These are phyloP conservation scores for Craspedostauros australis DNA, from an alignment of 108 stramenopile species.

Conservation along the genomic window DNA sequence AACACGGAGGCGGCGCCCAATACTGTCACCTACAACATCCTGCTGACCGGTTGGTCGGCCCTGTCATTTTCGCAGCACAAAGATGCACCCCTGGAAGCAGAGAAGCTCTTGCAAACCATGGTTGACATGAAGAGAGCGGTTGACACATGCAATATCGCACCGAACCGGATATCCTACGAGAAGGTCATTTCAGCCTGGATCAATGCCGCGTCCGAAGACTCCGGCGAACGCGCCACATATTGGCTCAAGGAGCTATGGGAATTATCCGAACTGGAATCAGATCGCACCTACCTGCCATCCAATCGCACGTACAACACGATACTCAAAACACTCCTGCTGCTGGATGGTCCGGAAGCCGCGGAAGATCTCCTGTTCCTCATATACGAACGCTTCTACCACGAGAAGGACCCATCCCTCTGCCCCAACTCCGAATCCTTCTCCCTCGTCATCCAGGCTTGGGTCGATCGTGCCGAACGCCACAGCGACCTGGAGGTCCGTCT, in stretches of 20 bases:
- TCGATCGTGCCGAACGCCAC: conserved; percentile 27
- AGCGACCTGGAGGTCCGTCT: conserved; percentile 20
- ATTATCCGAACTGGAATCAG: conserved; percentile 8
- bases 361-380: conserved; percentile 64
- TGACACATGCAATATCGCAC: conserved; percentile 24
- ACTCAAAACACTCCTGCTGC: conserved; percentile 39
- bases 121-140: conserved; percentile 24
- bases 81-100: conserved; percentile 45
- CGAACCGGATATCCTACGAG: conserved; percentile 54
- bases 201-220: conserved; percentile 35
- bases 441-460: conserved; percentile 70
- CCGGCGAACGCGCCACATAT: conserved; percentile 51
- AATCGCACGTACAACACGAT: conserved; percentile 56
- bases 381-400: conserved; percentile 28
- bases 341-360: conserved; percentile 41
- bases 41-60: conserved; percentile 49
- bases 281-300: conserved; percentile 30
- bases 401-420: conserved; percentile 7
- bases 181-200: conserved; percentile 70
- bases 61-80: conserved; percentile 29
- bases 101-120: conserved; percentile 61
- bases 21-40: conserved; percentile 61
- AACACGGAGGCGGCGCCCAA: conserved; percentile 33
- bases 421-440: conserved; percentile 68
- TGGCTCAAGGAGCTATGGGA: conserved; percentile 67